These are phyloP conservation scores for Fusarium sp. DNA, from an alignment of 2,329 filamentous ascomycete species.

Conservation along the genomic window DNA sequence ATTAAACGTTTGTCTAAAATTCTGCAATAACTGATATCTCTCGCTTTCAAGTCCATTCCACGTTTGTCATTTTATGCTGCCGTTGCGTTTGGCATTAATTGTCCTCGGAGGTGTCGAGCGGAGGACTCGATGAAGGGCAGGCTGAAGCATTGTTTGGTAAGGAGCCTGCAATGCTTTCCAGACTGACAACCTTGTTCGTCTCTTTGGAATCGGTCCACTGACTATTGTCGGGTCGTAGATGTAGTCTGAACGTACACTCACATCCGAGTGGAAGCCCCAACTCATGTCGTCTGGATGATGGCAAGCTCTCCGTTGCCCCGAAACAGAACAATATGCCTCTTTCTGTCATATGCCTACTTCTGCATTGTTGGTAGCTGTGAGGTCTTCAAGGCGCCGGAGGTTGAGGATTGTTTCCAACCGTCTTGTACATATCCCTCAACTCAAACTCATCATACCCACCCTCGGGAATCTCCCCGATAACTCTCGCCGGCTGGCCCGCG, in stretches of 20 bases:
- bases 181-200: not conserved
- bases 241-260: not conserved
- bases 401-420: slow-evolving; percentile 69
- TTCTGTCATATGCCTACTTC: not conserved
- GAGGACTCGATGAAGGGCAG: not conserved
- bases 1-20: slow-evolving; percentile 31
- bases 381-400: slow-evolving; percentile 47
- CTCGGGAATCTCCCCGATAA: slow-evolving; percentile 84
- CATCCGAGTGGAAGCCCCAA: not conserved
- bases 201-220: not conserved
- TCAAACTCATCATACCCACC: slow-evolving; percentile 75
- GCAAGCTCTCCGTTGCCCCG: too few relatives aligned
- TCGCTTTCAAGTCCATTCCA: not conserved
- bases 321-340: not conserved
- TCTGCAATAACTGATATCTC: slow-evolving; percentile 1
- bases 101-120: not conserved
- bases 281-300: not conserved
- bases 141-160: not conserved
- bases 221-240: not conserved
- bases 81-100: not conserved
- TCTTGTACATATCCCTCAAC: slow-evolving; percentile 73
- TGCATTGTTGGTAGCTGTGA: not conserved
- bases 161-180: not conserved
- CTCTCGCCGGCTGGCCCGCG: slow-evolving; percentile 82
- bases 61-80: slow-evolving; percentile 4